Base-by-base conservation (phyloP, 148 eudicot genomes). In the Amaranthus cruentus region DNA sequence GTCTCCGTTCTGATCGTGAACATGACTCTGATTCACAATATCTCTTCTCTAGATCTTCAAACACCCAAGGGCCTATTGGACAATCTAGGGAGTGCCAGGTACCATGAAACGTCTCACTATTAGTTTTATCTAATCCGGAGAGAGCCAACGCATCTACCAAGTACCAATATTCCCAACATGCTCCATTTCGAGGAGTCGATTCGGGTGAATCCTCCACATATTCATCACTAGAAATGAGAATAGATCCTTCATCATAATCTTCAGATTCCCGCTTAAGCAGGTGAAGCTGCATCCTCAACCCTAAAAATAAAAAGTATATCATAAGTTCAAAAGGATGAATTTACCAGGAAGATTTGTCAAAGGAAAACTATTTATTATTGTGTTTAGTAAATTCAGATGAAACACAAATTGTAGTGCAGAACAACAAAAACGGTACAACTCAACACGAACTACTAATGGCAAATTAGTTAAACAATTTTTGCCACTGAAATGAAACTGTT, bases 261-360 rank as follows among this genome's bases (percentile, higher is more conserved):
- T 83, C 81, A 6, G 97, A 82, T 82, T 90, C 96, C 82, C 81
- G 81, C 77, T 87, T 91, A 60, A 95, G 97, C 76, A 95, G 92
- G 68, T 85, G 85, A 74, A 95, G 96, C 80, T 95, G 97, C 87
- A 80, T 84, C 72, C 96, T 83, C 38, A 93, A 90, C 69, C 81
- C 98, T 93, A 67, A 43, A 79, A 58, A 62, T 51, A 56, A 51
- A 43, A 73, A 28, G 38, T 28, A 28, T 2, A 28, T 28, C 15
- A 47, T 43, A 47, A 10, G 14, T 48, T 66, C 47, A 69, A 18
- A 70, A 15, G 13, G 54, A 69, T 47, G 38, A 54, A 38, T 47
- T 55, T 7, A 57, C 43, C 44, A 70, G 51, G 4, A 10, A 28
- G 38, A 28, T 28, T 4, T 28, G 38, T 28, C 38, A 28, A 28